Evolutionary conservation across 495 filamentous ascomycete species (phyloP), one percentile per base, ranked within the genome.

Genomic region (Penicillium flavigenum): DNA sequence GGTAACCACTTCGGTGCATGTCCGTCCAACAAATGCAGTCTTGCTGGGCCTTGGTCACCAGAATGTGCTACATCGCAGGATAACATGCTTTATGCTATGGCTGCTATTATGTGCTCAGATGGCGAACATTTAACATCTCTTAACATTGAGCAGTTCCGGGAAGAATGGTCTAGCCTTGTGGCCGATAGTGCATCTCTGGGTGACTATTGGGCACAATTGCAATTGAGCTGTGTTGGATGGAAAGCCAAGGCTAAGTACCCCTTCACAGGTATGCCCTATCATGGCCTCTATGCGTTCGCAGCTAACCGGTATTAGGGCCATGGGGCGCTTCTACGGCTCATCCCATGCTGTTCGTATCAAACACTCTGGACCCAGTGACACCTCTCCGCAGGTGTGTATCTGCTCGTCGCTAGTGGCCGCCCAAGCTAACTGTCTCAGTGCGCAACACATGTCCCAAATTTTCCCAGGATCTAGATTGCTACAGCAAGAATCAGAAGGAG

Each of bases 71-170:
- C 53, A 2, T 58, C 58, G 69, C 83, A 58, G n/a, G 63, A 74
- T 31, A 75, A 74, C 38, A 62, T 65, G 17, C 38, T 64, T 0
- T 74, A 74, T 39, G 79, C 81, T 0, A 78, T 70, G 10, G 61
- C 75, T 16, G 84, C 85, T 3, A 84, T 91, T 41, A 68, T 86
- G 1, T 91, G 88, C 61, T 71, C 80, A 0, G 88, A 92, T 65
- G 79, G 78, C 0, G 75, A 77, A 27, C 73, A 72, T 16, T 60
- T 82, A 53, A 69, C 69, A 6, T 62, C 63, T 2, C 59, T 72
- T 2, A 77, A 75, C 4, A 54, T 75, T 1, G 63, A 72, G 1
- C 62, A 64, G 2, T 88, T 90, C 50, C 56, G 63, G 3, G 48
- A 62, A 1, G 79, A 83, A 54, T 78, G 81, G 60, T 44, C 69